These are phyloP conservation scores for Talinum fruticosum DNA, from an alignment of 148 eudicot genomes.

Conservation along the genomic window DNA sequence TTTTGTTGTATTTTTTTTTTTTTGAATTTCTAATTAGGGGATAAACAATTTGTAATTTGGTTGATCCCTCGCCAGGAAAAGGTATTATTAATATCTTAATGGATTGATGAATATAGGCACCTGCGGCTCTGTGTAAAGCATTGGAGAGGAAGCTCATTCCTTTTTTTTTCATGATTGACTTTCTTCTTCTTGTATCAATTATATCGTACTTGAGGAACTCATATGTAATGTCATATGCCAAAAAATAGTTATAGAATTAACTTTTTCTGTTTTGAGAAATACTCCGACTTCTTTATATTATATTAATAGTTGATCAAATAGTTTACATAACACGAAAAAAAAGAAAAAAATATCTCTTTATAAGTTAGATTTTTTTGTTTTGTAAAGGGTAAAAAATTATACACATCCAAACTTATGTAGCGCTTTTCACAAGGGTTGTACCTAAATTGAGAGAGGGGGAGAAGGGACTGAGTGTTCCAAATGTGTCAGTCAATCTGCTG, in stretches of 20 bases:
- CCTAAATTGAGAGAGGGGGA: no score
- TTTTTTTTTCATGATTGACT: background rate
- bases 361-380: no score
- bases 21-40: slow-evolving; percentile 9
- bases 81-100: background rate
- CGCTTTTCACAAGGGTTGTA: no score
- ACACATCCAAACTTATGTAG: no score
- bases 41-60: slow-evolving; percentile 1
- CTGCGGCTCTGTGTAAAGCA: slow-evolving; percentile 20
- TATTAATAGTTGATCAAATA: no score
- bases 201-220: background rate
- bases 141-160: background rate
- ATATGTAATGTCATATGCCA: background rate
- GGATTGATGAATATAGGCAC: background rate
- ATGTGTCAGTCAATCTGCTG: no score
- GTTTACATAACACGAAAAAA: no score
- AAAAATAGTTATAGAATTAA: background rate
- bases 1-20: background rate
- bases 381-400: no score
- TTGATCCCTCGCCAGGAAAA: background rate
- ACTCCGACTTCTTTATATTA: background rate
- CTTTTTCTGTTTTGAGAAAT: background rate
- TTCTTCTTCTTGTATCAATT: background rate
- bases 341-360: no score
- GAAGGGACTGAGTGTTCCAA: no score